Conservation (phyloP, 768 basidiomycete species). For the Cubamyces sp. region DNA sequence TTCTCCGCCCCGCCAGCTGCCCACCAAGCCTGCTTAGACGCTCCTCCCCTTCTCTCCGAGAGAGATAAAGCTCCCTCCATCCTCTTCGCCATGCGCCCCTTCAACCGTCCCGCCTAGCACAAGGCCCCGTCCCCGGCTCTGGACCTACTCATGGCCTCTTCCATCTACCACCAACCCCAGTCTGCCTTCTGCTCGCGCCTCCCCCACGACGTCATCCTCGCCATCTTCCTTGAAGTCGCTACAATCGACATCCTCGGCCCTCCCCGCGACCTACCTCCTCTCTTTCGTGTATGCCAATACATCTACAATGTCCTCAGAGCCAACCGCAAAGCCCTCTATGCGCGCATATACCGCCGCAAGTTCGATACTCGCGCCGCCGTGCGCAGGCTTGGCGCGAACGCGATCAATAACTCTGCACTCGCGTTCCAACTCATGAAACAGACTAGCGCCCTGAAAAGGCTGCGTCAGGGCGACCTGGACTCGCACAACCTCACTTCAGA, state of each 20-base stretch:
- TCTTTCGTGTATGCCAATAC: conserved; percentile 49
- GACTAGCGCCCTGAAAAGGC: conserved; percentile 36
- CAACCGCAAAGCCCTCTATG: conserved; percentile 47
- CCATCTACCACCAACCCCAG: conserved; percentile 19
- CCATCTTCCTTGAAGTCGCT: conserved; percentile 55
- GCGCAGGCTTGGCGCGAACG: conserved; percentile 52
- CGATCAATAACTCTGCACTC: conserved; percentile 43
- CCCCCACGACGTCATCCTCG: conserved; percentile 50
- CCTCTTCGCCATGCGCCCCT: conserved; percentile 17
- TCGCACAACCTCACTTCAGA: conserved; percentile 36
- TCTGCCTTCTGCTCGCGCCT: conserved; percentile 37
- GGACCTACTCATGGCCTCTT: conserved; percentile 6
- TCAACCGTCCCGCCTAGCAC: conserved; percentile 17
- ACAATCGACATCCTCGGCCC: conserved; percentile 47
- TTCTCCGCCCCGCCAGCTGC: conserved; percentile 20
- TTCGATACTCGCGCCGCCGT: conserved; percentile 58
- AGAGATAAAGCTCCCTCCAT: conserved; percentile 16
- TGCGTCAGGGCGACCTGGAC: conserved; percentile 39
- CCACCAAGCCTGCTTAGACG: conserved; percentile 8
- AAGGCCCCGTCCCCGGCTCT: conserved; percentile 3
- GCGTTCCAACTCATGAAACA: conserved; percentile 45
- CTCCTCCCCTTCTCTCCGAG: neutral
- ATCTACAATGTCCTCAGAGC: conserved; percentile 44
- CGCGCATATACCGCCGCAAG: conserved; percentile 54
- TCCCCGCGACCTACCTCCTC: conserved; percentile 49